Evolutionary conservation across 495 filamentous ascomycete species (phyloP).

Genomic region (Xylaria telfairii): DNA sequence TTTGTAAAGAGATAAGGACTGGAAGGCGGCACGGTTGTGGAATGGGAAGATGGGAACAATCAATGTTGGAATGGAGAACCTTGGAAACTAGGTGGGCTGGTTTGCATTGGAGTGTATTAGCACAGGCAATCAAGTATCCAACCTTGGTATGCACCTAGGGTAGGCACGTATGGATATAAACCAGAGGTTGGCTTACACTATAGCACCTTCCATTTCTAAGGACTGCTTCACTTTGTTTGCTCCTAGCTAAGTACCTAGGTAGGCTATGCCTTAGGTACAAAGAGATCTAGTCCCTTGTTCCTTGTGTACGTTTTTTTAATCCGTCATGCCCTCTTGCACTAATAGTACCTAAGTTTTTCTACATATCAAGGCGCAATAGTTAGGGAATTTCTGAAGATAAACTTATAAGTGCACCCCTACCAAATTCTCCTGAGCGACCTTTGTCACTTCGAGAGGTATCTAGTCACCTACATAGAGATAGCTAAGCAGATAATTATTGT

Average conservation of each 20-base stretch:
- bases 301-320: background rate
- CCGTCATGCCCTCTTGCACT: background rate
- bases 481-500: too few species aligned
- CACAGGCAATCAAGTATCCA: too few species aligned
- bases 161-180: background rate
- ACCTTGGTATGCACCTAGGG: too few species aligned
- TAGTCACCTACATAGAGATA: too few species aligned
- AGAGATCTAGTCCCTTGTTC: background rate
- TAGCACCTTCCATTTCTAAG: background rate
- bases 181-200: background rate
- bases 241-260: too few species aligned
- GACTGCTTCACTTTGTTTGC: too few species aligned
- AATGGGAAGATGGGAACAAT: background rate
- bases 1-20: background rate
- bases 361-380: background rate
- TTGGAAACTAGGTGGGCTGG: background rate
- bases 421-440: too few species aligned
- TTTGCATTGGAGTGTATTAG: background rate
- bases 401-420: background rate
- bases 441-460: too few species aligned
- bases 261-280: background rate
- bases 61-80: background rate
- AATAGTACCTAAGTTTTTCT: background rate
- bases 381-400: background rate
- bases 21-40: background rate